Base-by-base conservation (phyloP, 2,329 filamentous ascomycete genomes). In the Fusarium sp. region DNA sequence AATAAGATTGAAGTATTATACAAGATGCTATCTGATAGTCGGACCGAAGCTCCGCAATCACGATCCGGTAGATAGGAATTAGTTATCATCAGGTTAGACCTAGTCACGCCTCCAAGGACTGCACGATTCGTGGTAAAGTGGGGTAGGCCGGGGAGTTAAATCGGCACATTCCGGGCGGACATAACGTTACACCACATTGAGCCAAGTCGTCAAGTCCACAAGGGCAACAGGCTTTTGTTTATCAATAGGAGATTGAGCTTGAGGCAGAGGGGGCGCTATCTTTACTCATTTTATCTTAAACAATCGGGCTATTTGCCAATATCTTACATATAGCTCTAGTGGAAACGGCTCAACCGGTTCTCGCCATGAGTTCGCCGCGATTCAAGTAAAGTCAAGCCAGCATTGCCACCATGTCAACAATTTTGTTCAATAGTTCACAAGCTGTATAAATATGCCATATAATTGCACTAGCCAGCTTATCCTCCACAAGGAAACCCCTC, bases 401-500 rank as follows among this genome's bases (percentile, higher is more conserved):
- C 31, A 13, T 33, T 13, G 31, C 31, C 31, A 33, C 3, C 31
- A 1, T 33, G 31, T 2, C 12, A 33, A 13, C 31, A 33, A 33
- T 33, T 33, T 33, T 33, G 4, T 13, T 33, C 31, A 33, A 33
- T 33, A 6, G 3, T 2, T 33, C 31, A 13, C 12, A 6, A 11
- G 9, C 5, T 24, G 3, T 39, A 7, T 15, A 44, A 13, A 39
- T 17, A 24, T 24, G 9, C 9, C 24, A 18, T 42, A 24, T 24
- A 4, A 4, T 11, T 44, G 7, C 6, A 8, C 14, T 44, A 2
- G 13, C 7, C 22, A 8, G 5, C 0, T 31, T 26, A 59, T 20
- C 56, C 56, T 7, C 55, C 42, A 26, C 56, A 59, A 1, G 56
- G 56, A 49, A 59, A 59, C 2, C 56, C 56, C 7, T 59, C 44